phyloP scores from a whole-genome alignment of 495 filamentous ascomycete genomes.

The Daldinia grandis region DNA sequence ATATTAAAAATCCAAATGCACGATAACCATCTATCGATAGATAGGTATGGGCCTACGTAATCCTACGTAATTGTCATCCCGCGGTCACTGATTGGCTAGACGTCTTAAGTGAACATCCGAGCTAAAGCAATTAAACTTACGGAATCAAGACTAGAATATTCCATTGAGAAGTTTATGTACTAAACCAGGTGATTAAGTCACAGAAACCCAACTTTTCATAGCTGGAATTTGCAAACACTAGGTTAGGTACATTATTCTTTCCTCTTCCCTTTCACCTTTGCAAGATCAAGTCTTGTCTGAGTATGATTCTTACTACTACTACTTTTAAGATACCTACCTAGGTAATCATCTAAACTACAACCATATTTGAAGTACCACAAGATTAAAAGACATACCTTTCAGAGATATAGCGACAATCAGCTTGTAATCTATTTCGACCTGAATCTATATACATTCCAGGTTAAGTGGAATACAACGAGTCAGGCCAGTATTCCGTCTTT shows the following conservation, averaged over 20 bases:
- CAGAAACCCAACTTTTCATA: no score
- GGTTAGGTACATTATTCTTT: not conserved
- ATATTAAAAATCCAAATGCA: not conserved
- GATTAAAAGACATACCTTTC: no score
- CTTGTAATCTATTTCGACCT: not conserved
- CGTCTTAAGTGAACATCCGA: not conserved
- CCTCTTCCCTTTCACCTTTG: not conserved
- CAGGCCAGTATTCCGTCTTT: not conserved
- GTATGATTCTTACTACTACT: not conserved
- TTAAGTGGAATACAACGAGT: not conserved
- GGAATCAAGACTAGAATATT: slow-evolving; percentile 8
- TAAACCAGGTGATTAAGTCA: not conserved
- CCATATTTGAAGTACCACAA: no score
- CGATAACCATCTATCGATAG: not conserved
- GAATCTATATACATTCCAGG: not conserved
- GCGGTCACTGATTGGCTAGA: slow-evolving; percentile 27
- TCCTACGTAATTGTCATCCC: slow-evolving; percentile 21
- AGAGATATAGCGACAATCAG: no score
- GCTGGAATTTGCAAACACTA: no score
- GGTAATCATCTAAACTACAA: no score
- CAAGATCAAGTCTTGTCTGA: not conserved
- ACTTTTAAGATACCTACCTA: no score
- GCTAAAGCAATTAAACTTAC: slow-evolving; percentile 3
- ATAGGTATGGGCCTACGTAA: not conserved
- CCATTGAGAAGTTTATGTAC: slow-evolving; percentile 30